Evolutionary conservation across 2,329 filamentous ascomycete species (phyloP).

Genomic region (Hypoxylon rubiginosum): DNA sequence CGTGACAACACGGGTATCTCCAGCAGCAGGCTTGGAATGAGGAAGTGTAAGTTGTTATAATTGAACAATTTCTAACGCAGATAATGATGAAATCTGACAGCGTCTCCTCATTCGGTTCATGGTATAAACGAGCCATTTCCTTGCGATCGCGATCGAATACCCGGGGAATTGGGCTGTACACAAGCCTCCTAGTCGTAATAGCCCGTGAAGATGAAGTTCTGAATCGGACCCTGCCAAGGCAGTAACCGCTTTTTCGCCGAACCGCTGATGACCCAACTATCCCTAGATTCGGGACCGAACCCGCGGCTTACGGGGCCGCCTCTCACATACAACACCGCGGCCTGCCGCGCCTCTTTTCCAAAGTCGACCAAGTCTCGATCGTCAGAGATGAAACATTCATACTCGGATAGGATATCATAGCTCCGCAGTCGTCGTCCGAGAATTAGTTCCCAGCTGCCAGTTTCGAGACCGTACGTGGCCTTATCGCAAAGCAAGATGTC

Average conservation of each 20-base stretch:
- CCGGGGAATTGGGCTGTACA: neutral
- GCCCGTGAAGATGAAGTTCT: constrained; percentile 34
- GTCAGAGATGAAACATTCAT: constrained; percentile 42
- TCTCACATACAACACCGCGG: constrained; percentile 42
- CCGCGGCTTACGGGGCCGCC: constrained; percentile 27
- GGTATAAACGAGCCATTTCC: neutral
- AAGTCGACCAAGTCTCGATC: constrained; percentile 40
- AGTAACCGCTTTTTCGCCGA: constrained; percentile 27
- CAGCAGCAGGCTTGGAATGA: no score
- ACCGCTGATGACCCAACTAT: constrained; percentile 27
- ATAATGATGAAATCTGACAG: neutral
- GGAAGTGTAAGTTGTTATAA: no score
- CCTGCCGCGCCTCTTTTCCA: constrained; percentile 33
- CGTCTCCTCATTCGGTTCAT: neutral
- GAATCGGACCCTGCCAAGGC: constrained; percentile 39
- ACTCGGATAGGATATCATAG: constrained; percentile 39
- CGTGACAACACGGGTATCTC: no score
- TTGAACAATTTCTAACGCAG: no score
- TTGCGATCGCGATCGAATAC: neutral
- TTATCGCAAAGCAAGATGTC: constrained; percentile 41
- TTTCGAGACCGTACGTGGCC: constrained; percentile 38
- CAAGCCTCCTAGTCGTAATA: constrained; percentile 24
- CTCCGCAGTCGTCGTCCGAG: constrained; percentile 39
- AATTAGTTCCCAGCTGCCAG: constrained; percentile 43
- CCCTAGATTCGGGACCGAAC: neutral